These are phyloP conservation scores for Neocucurbitaria cava DNA, from an alignment of 2,329 filamentous ascomycete species.

Conservation along the genomic window DNA sequence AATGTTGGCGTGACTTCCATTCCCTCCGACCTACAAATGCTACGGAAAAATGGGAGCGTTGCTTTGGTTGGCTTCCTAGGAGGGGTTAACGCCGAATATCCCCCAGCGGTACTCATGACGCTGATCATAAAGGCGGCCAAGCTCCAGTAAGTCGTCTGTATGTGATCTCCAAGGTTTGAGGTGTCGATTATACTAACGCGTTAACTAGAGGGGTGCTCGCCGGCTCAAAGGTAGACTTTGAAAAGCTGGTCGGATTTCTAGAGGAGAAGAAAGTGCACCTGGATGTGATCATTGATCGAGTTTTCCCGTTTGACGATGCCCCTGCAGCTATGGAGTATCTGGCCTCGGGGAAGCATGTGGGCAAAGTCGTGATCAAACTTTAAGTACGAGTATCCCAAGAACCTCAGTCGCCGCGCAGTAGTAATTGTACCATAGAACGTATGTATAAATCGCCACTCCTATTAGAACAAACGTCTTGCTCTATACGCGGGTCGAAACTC, in stretches of 20 bases:
- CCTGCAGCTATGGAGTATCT: slow-evolving; percentile 46
- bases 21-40: slow-evolving; percentile 15
- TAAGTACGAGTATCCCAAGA: neutral
- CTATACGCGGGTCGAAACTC: no score
- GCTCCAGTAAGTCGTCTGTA: slow-evolving; percentile 21
- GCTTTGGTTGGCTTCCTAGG: slow-evolving; percentile 35
- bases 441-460: neutral
- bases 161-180: neutral
- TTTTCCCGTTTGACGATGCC: slow-evolving; percentile 44
- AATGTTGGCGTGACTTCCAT: slow-evolving; percentile 29
- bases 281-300: slow-evolving; percentile 38
- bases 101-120: slow-evolving; percentile 13
- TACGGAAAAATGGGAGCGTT: slow-evolving; percentile 28
- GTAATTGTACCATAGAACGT: neutral
- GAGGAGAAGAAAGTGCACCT: slow-evolving; percentile 41
- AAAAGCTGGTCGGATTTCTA: slow-evolving; percentile 45
- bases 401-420: neutral
- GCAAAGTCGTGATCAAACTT: slow-evolving; percentile 32
- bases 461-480: no score
- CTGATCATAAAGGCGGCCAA: slow-evolving; percentile 31
- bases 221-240: slow-evolving; percentile 62
- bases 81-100: slow-evolving; percentile 16
- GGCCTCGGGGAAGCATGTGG: slow-evolving; percentile 45
- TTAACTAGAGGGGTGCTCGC: slow-evolving; percentile 62
- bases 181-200: neutral